Evolutionary conservation across 192 early-diverging fungal species (phyloP), one percentile per base, ranked within the genome.

Genomic region (Backusella australiensis): DNA sequence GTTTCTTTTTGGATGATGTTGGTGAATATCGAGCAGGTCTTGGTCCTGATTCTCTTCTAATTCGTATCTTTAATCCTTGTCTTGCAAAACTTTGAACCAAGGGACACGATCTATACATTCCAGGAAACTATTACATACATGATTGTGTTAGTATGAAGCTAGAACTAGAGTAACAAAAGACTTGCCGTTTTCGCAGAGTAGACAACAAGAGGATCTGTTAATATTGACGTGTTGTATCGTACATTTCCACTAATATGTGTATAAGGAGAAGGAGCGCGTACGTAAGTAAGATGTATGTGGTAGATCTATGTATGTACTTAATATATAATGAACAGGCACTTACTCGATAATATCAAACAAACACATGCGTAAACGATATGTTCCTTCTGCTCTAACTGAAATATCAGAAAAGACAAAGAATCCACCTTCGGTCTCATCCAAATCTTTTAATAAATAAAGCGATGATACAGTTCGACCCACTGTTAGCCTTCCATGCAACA

Each of bases 391-490:
- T 5, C 96, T 82, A n/a, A 96, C 94, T 15, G 94, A 95, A 4
- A 97, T 85, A 81, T 97, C 96, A 14, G 96, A 93, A 83, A 97
- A 97, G n/a, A 97, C 95, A 86, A 97, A 97, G 77, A 96, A 97
- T 0, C 92, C 95, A 19, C 94, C 93, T 66, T 94, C 93, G n/a
- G 82, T 85, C 70, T 90, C 87, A 71, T 95, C 93, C 36, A 93
- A 83, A 69, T 96, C 95, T 73, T 93, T 94, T 36, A 96, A 82
- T 15, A 93, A 90, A 69, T 94, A 94, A 56, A 96, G 84, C 19
- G 95, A 96, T 0, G 94, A 95, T 23, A 97, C 95, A 12, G 93
- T 93, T n/a, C 93, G 94, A 3, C 96, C 96, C 0, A 94, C 94
- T 42, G 94, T 96, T 19, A 72, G 21, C 39, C 26, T 65, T 11